These are phyloP conservation scores for Forsythia viridissima DNA, from an alignment of 257 asterid genomes.

Conservation along the genomic window DNA sequence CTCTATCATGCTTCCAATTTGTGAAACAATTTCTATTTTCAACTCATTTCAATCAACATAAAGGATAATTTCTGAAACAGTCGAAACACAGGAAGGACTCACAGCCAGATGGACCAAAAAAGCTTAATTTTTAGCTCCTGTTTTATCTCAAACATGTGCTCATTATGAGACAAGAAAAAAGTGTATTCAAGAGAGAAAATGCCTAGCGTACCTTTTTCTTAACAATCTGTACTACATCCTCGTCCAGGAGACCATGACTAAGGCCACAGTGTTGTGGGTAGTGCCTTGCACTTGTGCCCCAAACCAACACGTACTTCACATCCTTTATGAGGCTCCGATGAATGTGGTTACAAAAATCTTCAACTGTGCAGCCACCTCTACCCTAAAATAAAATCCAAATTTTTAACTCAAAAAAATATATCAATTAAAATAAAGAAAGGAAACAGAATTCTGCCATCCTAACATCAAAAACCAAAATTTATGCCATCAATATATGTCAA, in stretches of 20 bases:
- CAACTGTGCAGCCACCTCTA: constrained; percentile 96
- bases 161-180: not conserved
- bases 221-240: constrained; percentile 96
- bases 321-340: constrained; percentile 95
- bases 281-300: constrained; percentile 98
- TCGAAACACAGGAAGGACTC: not conserved
- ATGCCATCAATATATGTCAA: not conserved
- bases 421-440: constrained; percentile 2
- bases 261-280: constrained; percentile 97
- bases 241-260: constrained; percentile 78
- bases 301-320: constrained; percentile 89
- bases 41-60: not conserved
- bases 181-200: not conserved
- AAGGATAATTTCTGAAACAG: not conserved
- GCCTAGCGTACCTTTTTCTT: constrained; percentile 85
- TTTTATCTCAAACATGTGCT: not conserved
- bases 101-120: not conserved
- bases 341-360: constrained; percentile 94
- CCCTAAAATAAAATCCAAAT: constrained; percentile 60
- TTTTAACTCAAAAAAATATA: not conserved
- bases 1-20: not conserved
- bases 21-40: constrained; percentile 3
- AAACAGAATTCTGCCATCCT: not conserved
- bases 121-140: not conserved
- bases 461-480: not conserved